phyloP scores from a whole-genome alignment of 2,329 filamentous ascomycete genomes.

The Fusarium mangiferae region DNA sequence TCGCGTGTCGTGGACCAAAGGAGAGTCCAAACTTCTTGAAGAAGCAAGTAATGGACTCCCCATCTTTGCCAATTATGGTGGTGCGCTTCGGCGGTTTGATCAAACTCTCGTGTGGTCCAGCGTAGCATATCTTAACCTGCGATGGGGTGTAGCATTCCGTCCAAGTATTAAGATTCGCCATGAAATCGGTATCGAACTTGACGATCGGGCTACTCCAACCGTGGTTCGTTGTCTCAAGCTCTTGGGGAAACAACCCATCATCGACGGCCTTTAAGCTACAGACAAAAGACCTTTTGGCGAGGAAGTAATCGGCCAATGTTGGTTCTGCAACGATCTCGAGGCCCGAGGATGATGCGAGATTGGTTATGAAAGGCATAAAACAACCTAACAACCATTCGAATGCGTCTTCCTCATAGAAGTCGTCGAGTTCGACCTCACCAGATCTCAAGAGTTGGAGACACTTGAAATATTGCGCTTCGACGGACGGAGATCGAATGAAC shows the following conservation, averaged over 20 bases:
- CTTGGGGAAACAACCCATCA: rapidly evolving
- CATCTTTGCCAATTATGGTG: rapidly evolving
- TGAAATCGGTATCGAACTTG: neutral
- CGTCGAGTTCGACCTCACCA: rapidly evolving
- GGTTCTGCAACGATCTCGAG: neutral
- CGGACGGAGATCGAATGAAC: neutral
- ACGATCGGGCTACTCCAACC: neutral
- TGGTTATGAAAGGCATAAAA: neutral
- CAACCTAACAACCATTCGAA: neutral
- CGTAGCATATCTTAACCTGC: neutral
- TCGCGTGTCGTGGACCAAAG: neutral
- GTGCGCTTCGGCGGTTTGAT: neutral
- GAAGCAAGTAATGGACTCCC: neutral
- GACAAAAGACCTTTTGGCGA: neutral
- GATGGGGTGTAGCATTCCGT: neutral
- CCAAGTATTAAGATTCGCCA: neutral
- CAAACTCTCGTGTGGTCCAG: neutral
- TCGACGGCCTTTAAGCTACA: rapidly evolving
- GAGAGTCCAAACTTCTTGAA: neutral
- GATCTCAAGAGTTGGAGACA: neutral
- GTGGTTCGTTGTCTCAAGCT: rapidly evolving
- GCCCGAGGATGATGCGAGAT: rapidly evolving
- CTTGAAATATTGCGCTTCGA: neutral
- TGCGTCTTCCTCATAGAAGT: neutral
- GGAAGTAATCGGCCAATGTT: neutral